phyloP scores from a whole-genome alignment of 768 basidiomycete genomes.

The Filobasidium wieringae region DNA sequence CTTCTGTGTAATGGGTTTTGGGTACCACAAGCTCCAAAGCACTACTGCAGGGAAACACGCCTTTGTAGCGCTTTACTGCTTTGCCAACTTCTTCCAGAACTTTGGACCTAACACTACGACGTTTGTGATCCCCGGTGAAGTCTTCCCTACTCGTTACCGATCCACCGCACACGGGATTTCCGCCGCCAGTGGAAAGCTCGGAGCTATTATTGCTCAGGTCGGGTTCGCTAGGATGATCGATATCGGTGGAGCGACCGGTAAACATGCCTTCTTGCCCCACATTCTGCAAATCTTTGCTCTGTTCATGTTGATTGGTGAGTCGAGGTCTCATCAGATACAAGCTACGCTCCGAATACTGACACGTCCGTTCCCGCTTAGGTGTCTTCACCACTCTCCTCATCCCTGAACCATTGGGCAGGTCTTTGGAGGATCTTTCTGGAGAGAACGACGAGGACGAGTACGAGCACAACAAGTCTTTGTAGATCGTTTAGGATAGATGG shows the following conservation, averaged over 20 bases:
- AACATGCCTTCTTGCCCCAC: conserved; percentile 28
- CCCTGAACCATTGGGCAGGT: conserved; percentile 36
- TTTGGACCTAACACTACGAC: conserved; percentile 38
- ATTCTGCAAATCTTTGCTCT: conserved; percentile 38
- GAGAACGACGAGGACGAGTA: conserved; percentile 30
- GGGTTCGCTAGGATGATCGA: conserved; percentile 37
- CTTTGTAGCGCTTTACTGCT: conserved; percentile 37
- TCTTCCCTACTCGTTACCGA: conserved; percentile 40
- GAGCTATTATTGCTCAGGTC: conserved; percentile 41
- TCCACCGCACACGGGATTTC: conserved; percentile 39
- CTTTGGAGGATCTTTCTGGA: conserved; percentile 29
- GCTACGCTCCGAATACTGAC: too few relatives aligned
- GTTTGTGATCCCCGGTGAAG: conserved; percentile 37
- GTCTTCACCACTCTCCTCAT: conserved; percentile 35
- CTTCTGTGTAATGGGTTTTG: conserved; percentile 37
- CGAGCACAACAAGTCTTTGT: too few relatives aligned
- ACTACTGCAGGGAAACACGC: conserved; percentile 29
- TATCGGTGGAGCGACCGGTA: conserved; percentile 30
- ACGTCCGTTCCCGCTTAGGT: too few relatives aligned
- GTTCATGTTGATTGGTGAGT: conserved; percentile 38
- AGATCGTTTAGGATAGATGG: too few relatives aligned
- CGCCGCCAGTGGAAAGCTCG: conserved; percentile 40
- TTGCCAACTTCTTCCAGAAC: conserved; percentile 41
- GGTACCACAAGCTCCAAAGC: conserved; percentile 34
- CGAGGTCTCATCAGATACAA: too few relatives aligned